Percentiles rank a stretch among this genome's conserved stretches.
These are phyloP conservation scores for Wickerhamomyces queroliae DNA, from an alignment of 805 yeast species.

Conservation along the genomic window DNA sequence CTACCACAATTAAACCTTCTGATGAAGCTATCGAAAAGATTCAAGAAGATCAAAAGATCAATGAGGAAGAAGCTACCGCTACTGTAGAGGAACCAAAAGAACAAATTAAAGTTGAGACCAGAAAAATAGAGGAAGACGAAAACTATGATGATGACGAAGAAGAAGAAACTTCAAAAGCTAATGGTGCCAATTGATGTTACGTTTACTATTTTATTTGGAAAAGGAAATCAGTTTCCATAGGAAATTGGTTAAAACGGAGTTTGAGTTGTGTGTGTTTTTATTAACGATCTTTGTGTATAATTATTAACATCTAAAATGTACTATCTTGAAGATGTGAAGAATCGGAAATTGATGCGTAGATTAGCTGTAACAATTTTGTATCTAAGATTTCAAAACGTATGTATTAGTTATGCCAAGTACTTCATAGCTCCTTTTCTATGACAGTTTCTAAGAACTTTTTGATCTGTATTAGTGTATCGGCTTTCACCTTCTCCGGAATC, in stretches of 20 bases:
- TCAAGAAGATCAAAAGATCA: slow-evolving; percentile 28
- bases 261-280: too few species aligned
- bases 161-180: slow-evolving; percentile 20
- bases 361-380: neutral
- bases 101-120: slow-evolving; percentile 31
- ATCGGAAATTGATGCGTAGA: neutral
- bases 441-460: slow-evolving; percentile 46
- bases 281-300: too few species aligned
- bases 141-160: slow-evolving; percentile 35
- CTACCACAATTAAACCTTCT: slow-evolving; percentile 18
- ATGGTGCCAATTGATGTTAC: neutral
- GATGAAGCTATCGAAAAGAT: slow-evolving; percentile 21
- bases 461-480: slow-evolving; percentile 53
- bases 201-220: too few species aligned
- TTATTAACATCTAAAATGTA: too few species aligned
- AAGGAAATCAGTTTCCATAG: too few species aligned
- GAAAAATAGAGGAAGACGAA: slow-evolving; percentile 34
- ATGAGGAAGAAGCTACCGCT: slow-evolving; percentile 25
- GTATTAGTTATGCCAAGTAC: neutral
- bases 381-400: neutral
- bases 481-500: slow-evolving; percentile 64
- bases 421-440: slow-evolving; percentile 1
- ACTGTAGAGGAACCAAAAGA: slow-evolving; percentile 15
- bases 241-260: too few species aligned
- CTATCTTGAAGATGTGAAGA: neutral